Evolutionary conservation across 495 filamentous ascomycete genomes (phyloP).

Genomic region (Haplographium delicatum): DNA sequence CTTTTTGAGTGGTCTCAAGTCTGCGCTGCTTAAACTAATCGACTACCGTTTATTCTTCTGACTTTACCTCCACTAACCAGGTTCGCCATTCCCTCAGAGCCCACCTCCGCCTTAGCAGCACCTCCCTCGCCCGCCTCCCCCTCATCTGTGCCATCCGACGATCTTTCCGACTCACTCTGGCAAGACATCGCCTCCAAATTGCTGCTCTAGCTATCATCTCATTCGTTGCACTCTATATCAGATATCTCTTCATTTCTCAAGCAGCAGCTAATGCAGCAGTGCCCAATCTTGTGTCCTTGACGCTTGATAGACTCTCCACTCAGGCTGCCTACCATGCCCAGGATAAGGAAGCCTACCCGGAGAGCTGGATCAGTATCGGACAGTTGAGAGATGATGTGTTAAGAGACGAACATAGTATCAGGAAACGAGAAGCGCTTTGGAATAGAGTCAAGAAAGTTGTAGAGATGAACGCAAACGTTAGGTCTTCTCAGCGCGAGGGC

Average conservation of each 20-base stretch:
- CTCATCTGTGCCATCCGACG: slow-evolving; percentile 82
- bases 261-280: slow-evolving; percentile 63
- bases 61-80: slow-evolving; percentile 65
- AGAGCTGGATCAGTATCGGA: slow-evolving; percentile 76
- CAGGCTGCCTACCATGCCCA: slow-evolving; percentile 75
- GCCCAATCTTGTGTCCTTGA: slow-evolving; percentile 73
- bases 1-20: too few species aligned
- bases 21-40: too few species aligned
- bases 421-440: slow-evolving; percentile 74
- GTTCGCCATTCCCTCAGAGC: slow-evolving; percentile 63
- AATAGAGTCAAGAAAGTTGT: slow-evolving; percentile 73
- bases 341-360: slow-evolving; percentile 50
- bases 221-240: slow-evolving; percentile 49
- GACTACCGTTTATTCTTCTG: too few species aligned
- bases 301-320: slow-evolving; percentile 72
- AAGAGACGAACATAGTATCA: slow-evolving; percentile 69
- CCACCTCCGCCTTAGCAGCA: slow-evolving; percentile 55
- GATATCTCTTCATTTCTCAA: slow-evolving; percentile 47
- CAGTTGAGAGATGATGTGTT: slow-evolving; percentile 91
- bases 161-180: slow-evolving; percentile 86
- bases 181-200: slow-evolving; percentile 94
- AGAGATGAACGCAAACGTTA: slow-evolving; percentile 88
- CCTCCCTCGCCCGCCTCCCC: slow-evolving; percentile 83
- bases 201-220: slow-evolving; percentile 53
- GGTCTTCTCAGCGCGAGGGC: slow-evolving; percentile 76